These are phyloP conservation scores for Pichia heedii DNA, from an alignment of 805 yeast genomes.

Conservation along the genomic window DNA sequence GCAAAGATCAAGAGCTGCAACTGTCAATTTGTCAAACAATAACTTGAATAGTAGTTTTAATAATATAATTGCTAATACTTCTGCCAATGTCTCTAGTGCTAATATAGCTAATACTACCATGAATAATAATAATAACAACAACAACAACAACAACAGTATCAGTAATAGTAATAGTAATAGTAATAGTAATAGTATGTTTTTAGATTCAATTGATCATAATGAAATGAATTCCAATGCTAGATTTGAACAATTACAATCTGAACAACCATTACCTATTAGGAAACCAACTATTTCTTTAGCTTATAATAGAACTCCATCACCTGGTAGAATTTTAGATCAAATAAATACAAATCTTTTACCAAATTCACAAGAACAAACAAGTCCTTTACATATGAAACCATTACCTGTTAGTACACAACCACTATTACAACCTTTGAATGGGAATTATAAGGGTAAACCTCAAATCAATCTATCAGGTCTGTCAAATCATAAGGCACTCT, in stretches of 20 bases:
- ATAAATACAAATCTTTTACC: constrained; percentile 8
- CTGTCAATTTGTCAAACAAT: constrained; percentile 13
- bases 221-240: background rate
- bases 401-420: constrained; percentile 35
- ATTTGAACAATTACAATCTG: constrained; percentile 3
- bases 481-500: constrained; percentile 1
- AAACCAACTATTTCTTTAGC: constrained; percentile 28
- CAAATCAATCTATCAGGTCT: background rate
- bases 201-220: no score
- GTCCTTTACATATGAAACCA: constrained; percentile 42
- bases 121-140: background rate
- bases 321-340: constrained; percentile 27
- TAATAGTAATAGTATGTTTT: background rate
- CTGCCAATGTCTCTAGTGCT: no score
- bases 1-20: constrained; percentile 24
- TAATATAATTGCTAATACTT: no score
- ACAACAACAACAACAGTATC: background rate
- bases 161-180: no score
- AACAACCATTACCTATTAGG: constrained; percentile 18
- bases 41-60: no score
- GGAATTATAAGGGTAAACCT: constrained; percentile 7
- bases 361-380: constrained; percentile 8
- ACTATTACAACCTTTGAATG: constrained; percentile 47
- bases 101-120: background rate
- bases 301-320: constrained; percentile 38